Conservation (phyloP, 176 grass and related monocot genomes). For the Aechmea fasciata region DNA sequence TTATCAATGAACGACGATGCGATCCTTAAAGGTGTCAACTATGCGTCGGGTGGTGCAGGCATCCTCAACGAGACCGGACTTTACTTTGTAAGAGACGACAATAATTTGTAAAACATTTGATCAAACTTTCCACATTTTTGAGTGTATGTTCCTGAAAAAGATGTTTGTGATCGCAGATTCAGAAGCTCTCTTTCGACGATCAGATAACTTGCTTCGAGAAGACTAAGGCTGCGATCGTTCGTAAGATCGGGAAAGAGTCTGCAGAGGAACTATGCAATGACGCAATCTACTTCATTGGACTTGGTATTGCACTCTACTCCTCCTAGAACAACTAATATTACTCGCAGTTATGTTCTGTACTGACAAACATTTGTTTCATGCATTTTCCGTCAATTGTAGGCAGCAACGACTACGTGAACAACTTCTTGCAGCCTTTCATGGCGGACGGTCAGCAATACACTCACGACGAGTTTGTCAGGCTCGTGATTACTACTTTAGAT, state of each 20-base stretch:
- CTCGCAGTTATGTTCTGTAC: no score
- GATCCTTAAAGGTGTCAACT: constrained; percentile 70
- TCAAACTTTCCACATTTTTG: background rate
- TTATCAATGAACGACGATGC: constrained; percentile 65
- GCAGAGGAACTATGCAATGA: constrained; percentile 55
- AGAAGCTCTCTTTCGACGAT: constrained; percentile 88
- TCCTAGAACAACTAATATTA: no score
- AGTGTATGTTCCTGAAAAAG: background rate
- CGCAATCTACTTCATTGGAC: constrained; percentile 66
- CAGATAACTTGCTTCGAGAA: constrained; percentile 69
- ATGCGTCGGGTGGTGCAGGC: constrained; percentile 79
- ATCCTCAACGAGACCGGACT: constrained; percentile 93
- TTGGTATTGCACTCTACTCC: constrained; percentile 34
- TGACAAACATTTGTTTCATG: no score
- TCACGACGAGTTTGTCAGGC: constrained; percentile 65
- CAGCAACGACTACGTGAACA: constrained; percentile 99
- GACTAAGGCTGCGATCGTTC: constrained; percentile 49
- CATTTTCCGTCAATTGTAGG: constrained; percentile 29
- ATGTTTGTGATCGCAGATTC: constrained; percentile 35
- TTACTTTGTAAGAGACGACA: constrained; percentile 65
- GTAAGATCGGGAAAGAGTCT: constrained; percentile 54
- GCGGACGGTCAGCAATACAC: constrained; percentile 75
- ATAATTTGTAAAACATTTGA: background rate
- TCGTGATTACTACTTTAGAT: constrained; percentile 50
- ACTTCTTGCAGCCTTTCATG: constrained; percentile 90